Evolutionary conservation across 164 flowering plant species (phyloP).

Genomic region (Stephania japonica): DNA sequence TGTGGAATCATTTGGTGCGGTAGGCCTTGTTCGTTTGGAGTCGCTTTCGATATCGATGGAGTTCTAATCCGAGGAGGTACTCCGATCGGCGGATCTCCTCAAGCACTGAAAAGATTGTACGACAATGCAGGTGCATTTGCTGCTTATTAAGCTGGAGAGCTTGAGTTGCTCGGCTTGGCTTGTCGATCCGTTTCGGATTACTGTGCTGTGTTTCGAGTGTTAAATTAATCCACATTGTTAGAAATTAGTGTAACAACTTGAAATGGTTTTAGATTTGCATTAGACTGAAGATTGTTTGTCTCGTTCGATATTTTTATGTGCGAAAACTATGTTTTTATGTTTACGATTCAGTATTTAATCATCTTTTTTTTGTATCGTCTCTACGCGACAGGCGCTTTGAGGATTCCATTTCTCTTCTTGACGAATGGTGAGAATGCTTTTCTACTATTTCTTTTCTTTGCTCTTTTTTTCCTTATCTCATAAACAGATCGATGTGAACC

Average conservation of each 20-base stretch:
- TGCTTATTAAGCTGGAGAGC: too few relatives aligned
- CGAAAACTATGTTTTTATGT: too few relatives aligned
- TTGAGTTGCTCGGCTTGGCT: too few relatives aligned
- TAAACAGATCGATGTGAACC: too few relatives aligned
- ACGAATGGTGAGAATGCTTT: constrained; percentile 58
- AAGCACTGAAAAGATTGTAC: constrained; percentile 49
- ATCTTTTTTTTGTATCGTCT: not conserved
- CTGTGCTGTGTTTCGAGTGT: not conserved
- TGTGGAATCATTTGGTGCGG: not conserved
- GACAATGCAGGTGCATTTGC: constrained; percentile 51
- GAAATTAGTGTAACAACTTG: not conserved
- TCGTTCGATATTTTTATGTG: too few relatives aligned
- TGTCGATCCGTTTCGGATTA: not conserved
- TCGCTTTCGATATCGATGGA: constrained; percentile 87
- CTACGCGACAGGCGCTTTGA: constrained; percentile 47
- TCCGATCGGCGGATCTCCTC: constrained; percentile 67
- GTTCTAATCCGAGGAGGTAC: constrained; percentile 59
- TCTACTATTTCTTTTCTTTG: too few relatives aligned
- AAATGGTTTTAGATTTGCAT: not conserved
- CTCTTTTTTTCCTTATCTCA: too few relatives aligned
- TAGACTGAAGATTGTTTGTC: too few relatives aligned
- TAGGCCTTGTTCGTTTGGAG: constrained; percentile 53
- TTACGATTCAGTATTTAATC: too few relatives aligned
- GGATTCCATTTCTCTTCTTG: constrained; percentile 65
- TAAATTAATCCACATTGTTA: not conserved